Base-by-base conservation (phyloP, 225 moss, liverwort and hornwort genomes). In the Polytrichum formosum region DNA sequence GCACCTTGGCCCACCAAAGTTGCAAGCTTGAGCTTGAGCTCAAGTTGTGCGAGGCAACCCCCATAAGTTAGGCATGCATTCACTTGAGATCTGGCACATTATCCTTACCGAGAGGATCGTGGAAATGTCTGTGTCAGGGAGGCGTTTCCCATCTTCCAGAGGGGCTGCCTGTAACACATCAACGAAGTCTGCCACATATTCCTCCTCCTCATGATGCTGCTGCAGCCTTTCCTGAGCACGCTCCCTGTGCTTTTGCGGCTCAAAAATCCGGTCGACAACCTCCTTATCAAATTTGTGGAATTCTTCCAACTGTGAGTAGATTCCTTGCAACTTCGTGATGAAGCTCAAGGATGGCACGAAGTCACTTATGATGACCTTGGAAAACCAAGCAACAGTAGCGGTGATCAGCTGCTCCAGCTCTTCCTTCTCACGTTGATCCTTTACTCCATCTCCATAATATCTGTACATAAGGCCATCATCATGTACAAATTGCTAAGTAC, bases 121-220 rank as follows among this genome's bases (percentile, higher is more conserved):
- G 19, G 80, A 78, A 0, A 74, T 37, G 2, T 68, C 63, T 22
- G 78, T 82, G 29, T 73, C 83, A 10, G 74, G 64, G 54, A 83
- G 29, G 10, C 66, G 66, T 70, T 72, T 72, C 18, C 84, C 83
- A 25, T 54, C 76, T 68, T 87, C 77, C 10, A 79, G 67, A 23
- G 78, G 81, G 64, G 84, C 85, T 56, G 80, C 80, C 23, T 80
- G 67, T 10, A 93, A 30, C 60, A 82, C 75, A 25, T 89, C 89
- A 7, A 93, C 85, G 65, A 93, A 91, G 54, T 85, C 91, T 29
- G 74, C 73, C 66, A 76, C 64, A 54, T 80, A 72, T 2, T 77
- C 18, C n/a, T 58, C 20, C 6, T n/a, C 20, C 29, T 74, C 54
- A 1, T 9, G 23, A 33, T 53, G 7, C 26, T 70, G 1, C 29